Evolutionary conservation across 2,329 filamentous ascomycete genomes (phyloP).

Genomic region (Gremmenia infestans): DNA sequence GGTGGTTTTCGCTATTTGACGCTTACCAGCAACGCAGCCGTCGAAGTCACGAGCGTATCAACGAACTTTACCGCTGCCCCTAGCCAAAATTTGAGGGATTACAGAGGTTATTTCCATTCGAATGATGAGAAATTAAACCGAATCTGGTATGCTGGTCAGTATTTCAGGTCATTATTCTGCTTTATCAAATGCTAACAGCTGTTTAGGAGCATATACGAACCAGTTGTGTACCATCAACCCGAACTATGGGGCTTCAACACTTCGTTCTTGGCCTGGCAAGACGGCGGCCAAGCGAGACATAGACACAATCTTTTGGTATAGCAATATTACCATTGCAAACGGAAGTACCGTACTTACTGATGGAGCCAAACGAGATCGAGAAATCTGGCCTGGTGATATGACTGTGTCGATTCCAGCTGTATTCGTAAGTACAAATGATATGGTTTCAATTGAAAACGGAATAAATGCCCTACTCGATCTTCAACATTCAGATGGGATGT

Average conservation of each 20-base stretch:
- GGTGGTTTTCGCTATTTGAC: slow-evolving; percentile 51
- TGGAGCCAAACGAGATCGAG: slow-evolving; percentile 53
- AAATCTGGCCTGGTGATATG: slow-evolving; percentile 61
- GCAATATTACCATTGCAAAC: slow-evolving; percentile 24
- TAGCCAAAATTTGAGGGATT: slow-evolving; percentile 33
- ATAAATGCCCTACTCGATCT: slow-evolving; percentile 42
- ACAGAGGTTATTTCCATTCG: slow-evolving; percentile 27
- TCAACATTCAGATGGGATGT: slow-evolving; percentile 33
- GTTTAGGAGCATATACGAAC: slow-evolving; percentile 26
- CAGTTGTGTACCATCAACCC: slow-evolving; percentile 28
- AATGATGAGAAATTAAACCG: slow-evolving; percentile 33
- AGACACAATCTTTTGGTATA: slow-evolving; percentile 38
- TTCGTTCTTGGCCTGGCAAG: not conserved
- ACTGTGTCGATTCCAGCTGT: slow-evolving; percentile 49
- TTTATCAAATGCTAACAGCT: not conserved
- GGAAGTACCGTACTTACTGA: slow-evolving; percentile 38
- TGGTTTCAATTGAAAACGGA: slow-evolving; percentile 41
- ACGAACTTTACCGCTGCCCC: slow-evolving; percentile 36
- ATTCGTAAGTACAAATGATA: slow-evolving; percentile 48
- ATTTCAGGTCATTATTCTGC: not conserved
- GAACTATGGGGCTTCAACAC: slow-evolving; percentile 31
- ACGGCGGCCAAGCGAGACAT: slow-evolving; percentile 11
- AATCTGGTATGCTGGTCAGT: slow-evolving; percentile 39
- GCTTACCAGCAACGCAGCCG: slow-evolving; percentile 32
- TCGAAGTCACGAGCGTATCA: slow-evolving; percentile 28